Conservation (phyloP, 2,329 filamentous ascomycete species). For the Penicillium sumatraense region DNA sequence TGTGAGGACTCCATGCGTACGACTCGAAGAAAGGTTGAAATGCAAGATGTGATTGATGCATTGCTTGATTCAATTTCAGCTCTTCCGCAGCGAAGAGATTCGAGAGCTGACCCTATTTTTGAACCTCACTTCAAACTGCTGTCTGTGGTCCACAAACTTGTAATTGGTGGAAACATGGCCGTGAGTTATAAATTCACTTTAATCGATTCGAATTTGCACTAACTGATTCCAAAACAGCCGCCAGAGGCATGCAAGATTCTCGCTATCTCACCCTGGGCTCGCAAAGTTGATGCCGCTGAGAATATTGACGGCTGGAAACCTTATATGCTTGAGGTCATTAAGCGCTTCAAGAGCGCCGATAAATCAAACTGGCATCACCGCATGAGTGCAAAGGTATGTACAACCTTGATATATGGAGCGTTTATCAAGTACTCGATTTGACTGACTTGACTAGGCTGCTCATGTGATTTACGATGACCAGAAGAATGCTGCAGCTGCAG, state of each 20-base stretch:
- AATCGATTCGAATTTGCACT: neutral
- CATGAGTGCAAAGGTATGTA: constrained; percentile 74
- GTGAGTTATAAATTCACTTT: constrained; percentile 36
- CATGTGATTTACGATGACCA: constrained; percentile 64
- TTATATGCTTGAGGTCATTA: constrained; percentile 66
- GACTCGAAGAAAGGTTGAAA: constrained; percentile 38
- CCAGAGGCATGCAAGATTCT: constrained; percentile 56
- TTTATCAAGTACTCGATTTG: neutral
- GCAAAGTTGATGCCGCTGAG: constrained; percentile 55
- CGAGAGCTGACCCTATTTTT: constrained; percentile 73
- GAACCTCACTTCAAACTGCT: constrained; percentile 94
- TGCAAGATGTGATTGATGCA: constrained; percentile 59
- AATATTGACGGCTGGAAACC: constrained; percentile 59
- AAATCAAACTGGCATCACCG: constrained; percentile 96
- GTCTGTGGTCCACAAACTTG: constrained; percentile 79
- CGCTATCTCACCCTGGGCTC: constrained; percentile 59
- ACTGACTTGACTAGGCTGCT: constrained; percentile 53
- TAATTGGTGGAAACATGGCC: constrained; percentile 55
- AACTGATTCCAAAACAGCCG: constrained; percentile 42
- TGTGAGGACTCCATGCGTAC: constrained; percentile 48
- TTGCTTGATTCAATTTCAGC: constrained; percentile 64
- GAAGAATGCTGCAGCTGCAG: constrained; percentile 55
- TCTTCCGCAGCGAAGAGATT: constrained; percentile 64
- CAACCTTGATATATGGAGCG: neutral
- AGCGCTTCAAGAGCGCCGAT: constrained; percentile 69